Evolutionary conservation across 1,284 basidiomycete genomes (phyloP).

Genomic region (Blastosporella zonata): DNA sequence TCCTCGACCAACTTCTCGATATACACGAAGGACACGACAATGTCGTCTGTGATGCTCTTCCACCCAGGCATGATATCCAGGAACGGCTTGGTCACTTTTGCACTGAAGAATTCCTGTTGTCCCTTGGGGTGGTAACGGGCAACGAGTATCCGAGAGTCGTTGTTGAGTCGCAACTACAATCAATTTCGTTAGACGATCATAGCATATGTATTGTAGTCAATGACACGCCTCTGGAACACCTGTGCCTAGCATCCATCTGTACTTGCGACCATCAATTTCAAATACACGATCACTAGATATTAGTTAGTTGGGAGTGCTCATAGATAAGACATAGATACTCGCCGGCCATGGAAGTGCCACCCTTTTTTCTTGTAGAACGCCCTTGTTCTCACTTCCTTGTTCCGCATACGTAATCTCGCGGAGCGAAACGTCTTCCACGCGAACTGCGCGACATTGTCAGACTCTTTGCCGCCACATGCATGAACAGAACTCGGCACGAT

Average conservation of each 20-base stretch:
- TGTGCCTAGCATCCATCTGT: conserved; percentile 19
- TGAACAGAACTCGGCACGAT: conserved; percentile 3
- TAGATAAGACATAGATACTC: conserved; percentile 1
- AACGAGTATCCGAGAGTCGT: conserved; percentile 13
- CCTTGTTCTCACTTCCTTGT: conserved; percentile 18
- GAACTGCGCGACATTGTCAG: conserved; percentile 19
- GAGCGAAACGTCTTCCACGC: conserved; percentile 21
- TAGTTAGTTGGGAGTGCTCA: background rate
- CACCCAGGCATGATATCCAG: conserved; percentile 22
- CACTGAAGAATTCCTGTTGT: conserved; percentile 8
- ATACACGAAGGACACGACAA: conserved; percentile 25
- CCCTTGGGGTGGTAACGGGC: conserved; percentile 18
- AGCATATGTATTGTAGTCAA: background rate
- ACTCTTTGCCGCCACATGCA: conserved; percentile 7
- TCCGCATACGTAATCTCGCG: conserved; percentile 15
- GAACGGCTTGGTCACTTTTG: conserved; percentile 10
- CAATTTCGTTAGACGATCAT: background rate
- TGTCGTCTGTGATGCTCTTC: conserved; percentile 23
- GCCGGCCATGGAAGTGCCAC: conserved; percentile 19
- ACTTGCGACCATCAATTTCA: conserved; percentile 17
- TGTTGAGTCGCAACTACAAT: conserved; percentile 15
- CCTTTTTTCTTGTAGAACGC: conserved; percentile 21
- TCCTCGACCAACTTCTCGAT: conserved; percentile 23
- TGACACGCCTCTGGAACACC: conserved; percentile 12
- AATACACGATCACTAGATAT: conserved; percentile 19